phyloP scores from a whole-genome alignment of 352 stramenopile species.

The Elongisporangium undulatum region DNA sequence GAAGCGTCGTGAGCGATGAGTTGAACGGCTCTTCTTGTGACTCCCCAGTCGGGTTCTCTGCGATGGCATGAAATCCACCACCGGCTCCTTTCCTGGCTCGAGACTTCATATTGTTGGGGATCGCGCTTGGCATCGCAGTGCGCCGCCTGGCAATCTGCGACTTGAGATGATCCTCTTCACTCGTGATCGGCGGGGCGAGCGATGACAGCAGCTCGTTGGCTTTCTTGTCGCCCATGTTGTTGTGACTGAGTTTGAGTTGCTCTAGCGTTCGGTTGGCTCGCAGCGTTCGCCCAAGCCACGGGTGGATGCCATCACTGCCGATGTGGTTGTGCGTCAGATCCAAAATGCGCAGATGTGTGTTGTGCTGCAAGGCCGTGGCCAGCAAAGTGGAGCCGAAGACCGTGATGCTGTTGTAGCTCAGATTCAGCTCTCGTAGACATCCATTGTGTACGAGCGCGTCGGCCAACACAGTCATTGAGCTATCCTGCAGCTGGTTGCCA shows the following conservation, averaged over 20 bases:
- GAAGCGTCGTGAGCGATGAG: slow-evolving; percentile 45
- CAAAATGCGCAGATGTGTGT: slow-evolving; percentile 33
- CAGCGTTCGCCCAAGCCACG: slow-evolving; percentile 62
- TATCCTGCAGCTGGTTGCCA: slow-evolving; percentile 63
- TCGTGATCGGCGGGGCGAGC: slow-evolving; percentile 29
- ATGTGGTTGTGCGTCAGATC: slow-evolving; percentile 75
- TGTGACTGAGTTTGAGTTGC: slow-evolving; percentile 64
- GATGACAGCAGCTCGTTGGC: slow-evolving; percentile 43
- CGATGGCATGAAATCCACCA: too few species aligned
- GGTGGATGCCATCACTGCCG: slow-evolving; percentile 39
- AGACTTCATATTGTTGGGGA: slow-evolving; percentile 2
- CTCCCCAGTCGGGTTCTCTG: too few species aligned
- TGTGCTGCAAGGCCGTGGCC: slow-evolving; percentile 38
- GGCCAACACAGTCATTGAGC: slow-evolving; percentile 39
- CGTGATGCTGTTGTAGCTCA: slow-evolving; percentile 70
- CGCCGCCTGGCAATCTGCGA: slow-evolving; percentile 26
- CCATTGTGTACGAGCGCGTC: slow-evolving; percentile 50
- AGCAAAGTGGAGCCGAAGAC: slow-evolving; percentile 47
- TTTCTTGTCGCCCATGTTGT: slow-evolving; percentile 55
- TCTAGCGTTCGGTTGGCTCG: slow-evolving; percentile 39
- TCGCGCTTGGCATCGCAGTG: slow-evolving; percentile 14
- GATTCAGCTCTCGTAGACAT: slow-evolving; percentile 42
- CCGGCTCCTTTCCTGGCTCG: too few species aligned
- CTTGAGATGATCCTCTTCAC: slow-evolving; percentile 50
- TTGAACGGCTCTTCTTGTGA: slow-evolving; percentile 39